Conservation (phyloP, 768 basidiomycete genomes). For the Saitozyma sp. region DNA sequence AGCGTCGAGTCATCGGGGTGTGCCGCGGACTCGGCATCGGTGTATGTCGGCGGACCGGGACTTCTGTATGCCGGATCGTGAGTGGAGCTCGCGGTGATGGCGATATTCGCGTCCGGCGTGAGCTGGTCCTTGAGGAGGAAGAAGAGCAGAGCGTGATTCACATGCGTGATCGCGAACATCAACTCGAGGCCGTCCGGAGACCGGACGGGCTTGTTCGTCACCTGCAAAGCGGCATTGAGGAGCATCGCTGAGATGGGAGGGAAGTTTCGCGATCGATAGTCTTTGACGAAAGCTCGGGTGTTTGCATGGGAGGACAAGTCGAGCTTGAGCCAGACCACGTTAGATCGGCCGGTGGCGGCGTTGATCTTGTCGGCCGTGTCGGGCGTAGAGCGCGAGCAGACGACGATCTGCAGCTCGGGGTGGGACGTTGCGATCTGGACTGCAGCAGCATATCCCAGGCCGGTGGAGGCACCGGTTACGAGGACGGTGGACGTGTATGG, state of each 20-base stretch:
- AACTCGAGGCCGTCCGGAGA: conserved; percentile 14
- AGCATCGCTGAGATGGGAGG: conserved; percentile 13
- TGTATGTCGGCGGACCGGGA: conserved; percentile 1
- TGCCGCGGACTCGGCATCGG: conserved; percentile 7
- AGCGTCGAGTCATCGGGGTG: background rate
- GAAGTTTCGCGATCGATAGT: conserved; percentile 2
- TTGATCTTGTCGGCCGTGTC: background rate
- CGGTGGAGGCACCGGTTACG: conserved; percentile 14
- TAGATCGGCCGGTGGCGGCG: conserved; percentile 1
- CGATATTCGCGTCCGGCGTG: conserved; percentile 6
- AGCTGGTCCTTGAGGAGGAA: conserved; percentile 17
- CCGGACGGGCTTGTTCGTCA: background rate
- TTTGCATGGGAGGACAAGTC: conserved; percentile 6
- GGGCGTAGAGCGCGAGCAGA: conserved; percentile 1
- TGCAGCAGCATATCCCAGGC: conserved; percentile 11
- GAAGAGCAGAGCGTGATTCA: conserved; percentile 22
- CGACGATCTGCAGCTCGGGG: conserved; percentile 5
- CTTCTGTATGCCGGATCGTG: conserved; percentile 13
- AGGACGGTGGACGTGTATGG: conserved; percentile 11
- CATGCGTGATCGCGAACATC: conserved; percentile 14
- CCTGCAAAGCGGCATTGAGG: conserved; percentile 15
- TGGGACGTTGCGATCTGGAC: conserved; percentile 8
- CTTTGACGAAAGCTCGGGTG: conserved; percentile 11
- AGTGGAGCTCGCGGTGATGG: conserved; percentile 3
- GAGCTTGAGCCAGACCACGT: conserved; percentile 13